Evolutionary conservation across 2,329 filamentous ascomycete genomes (phyloP).

Genomic region (Ceratocystis cacaofunesta): DNA sequence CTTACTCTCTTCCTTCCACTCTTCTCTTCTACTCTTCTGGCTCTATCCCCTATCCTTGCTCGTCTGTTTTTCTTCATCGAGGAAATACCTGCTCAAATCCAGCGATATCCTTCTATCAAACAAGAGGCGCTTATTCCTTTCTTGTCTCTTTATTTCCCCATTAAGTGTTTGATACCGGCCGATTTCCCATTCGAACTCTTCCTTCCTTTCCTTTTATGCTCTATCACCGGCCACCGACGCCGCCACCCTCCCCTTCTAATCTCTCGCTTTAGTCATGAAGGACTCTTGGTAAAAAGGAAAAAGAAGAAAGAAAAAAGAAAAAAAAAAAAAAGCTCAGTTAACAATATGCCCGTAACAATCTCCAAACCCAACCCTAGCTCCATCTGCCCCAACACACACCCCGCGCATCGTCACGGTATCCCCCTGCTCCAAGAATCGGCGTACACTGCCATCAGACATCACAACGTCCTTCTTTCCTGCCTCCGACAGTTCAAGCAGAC

Average conservation of each 20-base stretch:
- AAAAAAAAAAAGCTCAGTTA: not conserved
- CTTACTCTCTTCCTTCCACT: not conserved
- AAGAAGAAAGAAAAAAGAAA: too few species aligned
- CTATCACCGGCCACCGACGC: not conserved
- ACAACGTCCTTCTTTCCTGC: slow-evolving; percentile 31
- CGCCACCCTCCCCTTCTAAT: not conserved
- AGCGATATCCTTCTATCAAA: not conserved
- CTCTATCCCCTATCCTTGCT: not conserved
- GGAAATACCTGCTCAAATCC: not conserved
- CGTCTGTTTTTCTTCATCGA: not conserved
- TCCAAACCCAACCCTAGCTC: slow-evolving; percentile 29
- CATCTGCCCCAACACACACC: slow-evolving; percentile 23
- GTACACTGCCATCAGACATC: slow-evolving; percentile 27
- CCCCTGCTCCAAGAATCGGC: slow-evolving; percentile 33
- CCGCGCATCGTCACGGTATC: slow-evolving; percentile 31
- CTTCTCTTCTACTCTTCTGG: not conserved
- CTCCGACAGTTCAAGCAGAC: slow-evolving; percentile 32
- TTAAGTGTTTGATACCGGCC: not conserved
- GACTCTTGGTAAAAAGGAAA: too few species aligned
- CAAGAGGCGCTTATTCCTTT: slow-evolving; percentile 3
- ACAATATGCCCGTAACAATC: slow-evolving; percentile 27
- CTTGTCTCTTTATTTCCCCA: slow-evolving; percentile 4
- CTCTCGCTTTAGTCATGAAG: not conserved
- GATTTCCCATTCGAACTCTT: not conserved
- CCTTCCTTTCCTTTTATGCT: not conserved